A percentile compares a stretch with the other conserved stretches of the same genome.
Evolutionary conservation across 306 rosid genomes (phyloP).

Genomic region (Phaseolus lunatus): DNA sequence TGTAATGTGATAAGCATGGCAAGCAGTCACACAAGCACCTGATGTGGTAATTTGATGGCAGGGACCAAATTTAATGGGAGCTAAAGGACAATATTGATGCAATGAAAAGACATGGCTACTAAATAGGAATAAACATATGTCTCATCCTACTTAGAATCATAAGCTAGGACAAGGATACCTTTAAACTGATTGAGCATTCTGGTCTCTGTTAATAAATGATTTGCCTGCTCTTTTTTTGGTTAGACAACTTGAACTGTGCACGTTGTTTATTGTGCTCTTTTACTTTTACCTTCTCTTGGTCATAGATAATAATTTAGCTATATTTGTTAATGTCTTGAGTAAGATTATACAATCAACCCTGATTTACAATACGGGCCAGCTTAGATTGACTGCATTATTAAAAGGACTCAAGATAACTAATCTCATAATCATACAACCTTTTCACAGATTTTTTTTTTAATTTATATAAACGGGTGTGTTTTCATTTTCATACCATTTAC

Average conservation of each 20-base stretch:
- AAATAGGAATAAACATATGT: slow-evolving; percentile 9
- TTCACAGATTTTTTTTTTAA: not conserved
- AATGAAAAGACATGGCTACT: slow-evolving; percentile 13
- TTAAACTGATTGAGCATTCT: slow-evolving; percentile 12
- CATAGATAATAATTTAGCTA: slow-evolving; percentile 9
- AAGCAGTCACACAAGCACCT: slow-evolving; percentile 18
- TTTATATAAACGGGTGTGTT: slow-evolving; percentile 1
- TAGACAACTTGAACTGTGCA: not conserved
- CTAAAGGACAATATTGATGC: slow-evolving; percentile 32
- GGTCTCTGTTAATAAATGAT: slow-evolving; percentile 22
- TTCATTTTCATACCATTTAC: slow-evolving; percentile 33
- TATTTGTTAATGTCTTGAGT: slow-evolving; percentile 15
- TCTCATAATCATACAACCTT: not conserved
- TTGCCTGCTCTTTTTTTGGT: slow-evolving; percentile 5
- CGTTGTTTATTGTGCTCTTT: not conserved
- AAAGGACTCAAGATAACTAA: slow-evolving; percentile 31
- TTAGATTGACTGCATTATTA: slow-evolving; percentile 30
- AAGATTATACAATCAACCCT: slow-evolving; percentile 24
- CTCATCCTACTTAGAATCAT: slow-evolving; percentile 9
- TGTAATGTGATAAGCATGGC: slow-evolving; percentile 19
- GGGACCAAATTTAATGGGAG: slow-evolving; percentile 30
- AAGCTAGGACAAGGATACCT: slow-evolving; percentile 20
- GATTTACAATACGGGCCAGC: not conserved
- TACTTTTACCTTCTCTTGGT: slow-evolving; percentile 7
- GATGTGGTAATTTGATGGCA: slow-evolving; percentile 31